Evolutionary conservation across 2,329 filamentous ascomycete species (phyloP).

Genomic region (Colletotrichum chrysophilum): DNA sequence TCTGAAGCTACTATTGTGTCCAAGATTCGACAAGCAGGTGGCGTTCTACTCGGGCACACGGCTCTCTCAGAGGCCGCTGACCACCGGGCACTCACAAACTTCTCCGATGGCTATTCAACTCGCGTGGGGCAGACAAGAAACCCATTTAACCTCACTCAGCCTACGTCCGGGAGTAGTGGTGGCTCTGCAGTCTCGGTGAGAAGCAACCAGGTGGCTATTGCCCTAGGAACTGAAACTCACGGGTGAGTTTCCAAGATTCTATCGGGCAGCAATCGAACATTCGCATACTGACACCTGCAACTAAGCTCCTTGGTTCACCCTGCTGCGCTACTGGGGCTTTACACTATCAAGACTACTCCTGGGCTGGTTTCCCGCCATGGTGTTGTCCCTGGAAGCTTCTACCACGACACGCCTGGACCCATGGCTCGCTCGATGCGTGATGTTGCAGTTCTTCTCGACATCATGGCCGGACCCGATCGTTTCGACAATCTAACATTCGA

Average conservation of each 20-base stretch:
- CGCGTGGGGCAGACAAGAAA: constrained; percentile 11
- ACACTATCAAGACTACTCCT: neutral
- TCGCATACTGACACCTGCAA: neutral
- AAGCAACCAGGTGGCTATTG: neutral
- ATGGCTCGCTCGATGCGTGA: neutral
- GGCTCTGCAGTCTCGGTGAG: constrained; percentile 5
- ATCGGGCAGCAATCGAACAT: neutral
- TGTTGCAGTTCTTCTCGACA: neutral
- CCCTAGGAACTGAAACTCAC: neutral
- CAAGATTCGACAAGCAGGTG: neutral
- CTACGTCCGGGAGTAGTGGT: constrained; percentile 7
- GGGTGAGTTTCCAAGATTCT: neutral
- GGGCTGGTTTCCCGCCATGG: neutral
- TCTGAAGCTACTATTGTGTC: neutral
- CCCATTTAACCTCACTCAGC: constrained; percentile 11
- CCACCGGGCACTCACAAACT: neutral
- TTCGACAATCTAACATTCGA: neutral
- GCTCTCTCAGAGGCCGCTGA: neutral
- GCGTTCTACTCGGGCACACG: neutral
- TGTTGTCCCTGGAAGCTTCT: neutral
- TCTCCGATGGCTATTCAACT: constrained; percentile 1
- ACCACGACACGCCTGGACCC: neutral
- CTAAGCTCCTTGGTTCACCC: neutral
- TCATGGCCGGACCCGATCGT: neutral
- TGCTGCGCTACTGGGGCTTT: neutral